These are phyloP conservation scores for Cinchona pubescens DNA, from an alignment of 257 asterid species.

Conservation along the genomic window DNA sequence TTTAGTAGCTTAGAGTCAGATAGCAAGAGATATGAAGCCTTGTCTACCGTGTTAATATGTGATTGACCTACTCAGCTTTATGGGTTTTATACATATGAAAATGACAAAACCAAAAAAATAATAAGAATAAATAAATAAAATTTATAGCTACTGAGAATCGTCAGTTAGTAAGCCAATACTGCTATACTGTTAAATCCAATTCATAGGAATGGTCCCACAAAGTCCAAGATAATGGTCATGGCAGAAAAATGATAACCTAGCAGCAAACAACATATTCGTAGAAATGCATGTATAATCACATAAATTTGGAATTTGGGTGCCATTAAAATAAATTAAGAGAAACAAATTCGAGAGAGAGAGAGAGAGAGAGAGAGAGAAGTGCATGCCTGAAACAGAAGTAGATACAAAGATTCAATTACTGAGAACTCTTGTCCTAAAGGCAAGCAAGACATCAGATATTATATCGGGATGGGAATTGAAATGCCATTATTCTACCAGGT, in stretches of 20 bases:
- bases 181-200: neutral
- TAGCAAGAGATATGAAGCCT: slow-evolving; percentile 1
- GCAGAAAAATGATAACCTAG: neutral
- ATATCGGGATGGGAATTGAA: neutral
- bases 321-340: neutral
- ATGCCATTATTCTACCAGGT: neutral
- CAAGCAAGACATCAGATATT: too few species aligned
- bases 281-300: neutral
- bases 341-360: too few species aligned
- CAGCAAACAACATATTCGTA: neutral
- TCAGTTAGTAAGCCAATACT: neutral
- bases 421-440: too few species aligned
- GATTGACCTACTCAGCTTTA: slow-evolving; percentile 7
- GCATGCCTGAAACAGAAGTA: too few species aligned
- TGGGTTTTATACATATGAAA: neutral
- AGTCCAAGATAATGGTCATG: neutral
- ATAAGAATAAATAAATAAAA: too few species aligned
- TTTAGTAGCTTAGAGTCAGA: slow-evolving; percentile 7
- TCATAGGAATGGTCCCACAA: neutral
- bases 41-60: slow-evolving; percentile 5
- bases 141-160: neutral
- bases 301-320: neutral
- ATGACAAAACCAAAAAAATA: neutral
- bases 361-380: too few species aligned
- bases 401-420: too few species aligned